Conservation (phyloP, 805 yeast species). For the Brettanomyces naardenensis region DNA sequence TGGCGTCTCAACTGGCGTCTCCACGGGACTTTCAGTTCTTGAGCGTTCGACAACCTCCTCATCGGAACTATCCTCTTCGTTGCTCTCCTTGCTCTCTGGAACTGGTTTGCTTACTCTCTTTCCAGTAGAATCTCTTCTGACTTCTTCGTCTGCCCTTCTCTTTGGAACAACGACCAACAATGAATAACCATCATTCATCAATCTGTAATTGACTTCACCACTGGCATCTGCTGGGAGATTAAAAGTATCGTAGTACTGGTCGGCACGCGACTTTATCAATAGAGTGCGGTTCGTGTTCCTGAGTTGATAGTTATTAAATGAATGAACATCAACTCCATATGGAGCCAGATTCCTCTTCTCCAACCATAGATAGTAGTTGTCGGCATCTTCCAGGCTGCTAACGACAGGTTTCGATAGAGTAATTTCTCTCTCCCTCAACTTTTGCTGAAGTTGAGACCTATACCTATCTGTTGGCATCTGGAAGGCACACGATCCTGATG, state of each 20-base stretch:
- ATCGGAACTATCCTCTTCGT: neutral
- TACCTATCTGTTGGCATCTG: neutral
- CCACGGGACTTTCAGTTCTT: neutral
- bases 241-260: slow-evolving; percentile 14
- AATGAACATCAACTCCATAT: slow-evolving; percentile 4
- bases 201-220: slow-evolving; percentile 9
- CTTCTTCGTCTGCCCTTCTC: neutral
- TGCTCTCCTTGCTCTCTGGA: neutral
- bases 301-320: slow-evolving; percentile 18
- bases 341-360: slow-evolving; percentile 9
- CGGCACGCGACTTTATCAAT: slow-evolving; percentile 15
- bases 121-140: neutral
- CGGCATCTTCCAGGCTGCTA: slow-evolving; percentile 11
- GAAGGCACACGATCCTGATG: neutral
- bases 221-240: slow-evolving; percentile 18
- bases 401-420: slow-evolving; percentile 1
- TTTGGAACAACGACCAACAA: slow-evolving; percentile 15
- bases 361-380: slow-evolving; percentile 18
- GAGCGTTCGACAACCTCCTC: neutral
- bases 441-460: neutral
- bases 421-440: neutral
- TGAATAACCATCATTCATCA: slow-evolving; percentile 15
- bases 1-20: neutral
- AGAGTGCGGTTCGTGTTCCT: slow-evolving; percentile 12
- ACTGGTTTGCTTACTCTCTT: too few relatives aligned